Conservation (phyloP, 495 filamentous ascomycete genomes). For the Tuber melanosporum region DNA sequence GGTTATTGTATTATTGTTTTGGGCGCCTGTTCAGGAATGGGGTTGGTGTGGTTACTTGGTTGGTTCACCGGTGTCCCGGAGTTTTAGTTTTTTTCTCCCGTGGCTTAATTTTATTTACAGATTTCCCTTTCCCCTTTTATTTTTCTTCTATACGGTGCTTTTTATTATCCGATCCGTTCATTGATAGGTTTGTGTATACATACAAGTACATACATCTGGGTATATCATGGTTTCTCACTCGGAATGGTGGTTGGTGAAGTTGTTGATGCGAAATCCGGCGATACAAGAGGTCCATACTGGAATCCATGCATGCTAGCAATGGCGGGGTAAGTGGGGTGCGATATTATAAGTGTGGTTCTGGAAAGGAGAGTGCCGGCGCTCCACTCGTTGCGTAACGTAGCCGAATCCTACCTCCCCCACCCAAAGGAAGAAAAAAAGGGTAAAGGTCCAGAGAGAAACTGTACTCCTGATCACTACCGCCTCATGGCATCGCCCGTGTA, state of each 20-base stretch:
- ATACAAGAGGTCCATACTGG: not conserved
- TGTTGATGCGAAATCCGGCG: not conserved
- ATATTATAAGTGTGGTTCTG: not conserved
- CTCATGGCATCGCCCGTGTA: too few relatives aligned
- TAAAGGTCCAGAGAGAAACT: too few relatives aligned
- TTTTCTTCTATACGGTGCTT: not conserved
- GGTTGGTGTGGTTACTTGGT: not conserved
- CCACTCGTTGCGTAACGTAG: not conserved
- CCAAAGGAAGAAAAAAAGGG: too few relatives aligned
- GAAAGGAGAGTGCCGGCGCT: not conserved
- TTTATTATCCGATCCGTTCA: slow-evolving; percentile 2
- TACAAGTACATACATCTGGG: not conserved
- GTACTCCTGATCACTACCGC: too few relatives aligned
- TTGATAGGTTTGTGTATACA: not conserved
- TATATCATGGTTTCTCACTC: not conserved
- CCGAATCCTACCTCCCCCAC: too few relatives aligned
- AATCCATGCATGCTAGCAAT: not conserved
- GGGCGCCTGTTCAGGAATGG: not conserved
- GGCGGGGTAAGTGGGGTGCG: not conserved
- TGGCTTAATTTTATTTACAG: slow-evolving; percentile 5
- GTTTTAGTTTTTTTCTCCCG: slow-evolving; percentile 4
- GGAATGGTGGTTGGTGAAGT: not conserved
- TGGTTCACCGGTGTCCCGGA: slow-evolving; percentile 11
- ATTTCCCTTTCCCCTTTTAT: not conserved
- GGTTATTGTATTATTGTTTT: not conserved